Evolutionary conservation across 768 basidiomycete genomes (phyloP).

Genomic region (Galerina sulciceps): DNA sequence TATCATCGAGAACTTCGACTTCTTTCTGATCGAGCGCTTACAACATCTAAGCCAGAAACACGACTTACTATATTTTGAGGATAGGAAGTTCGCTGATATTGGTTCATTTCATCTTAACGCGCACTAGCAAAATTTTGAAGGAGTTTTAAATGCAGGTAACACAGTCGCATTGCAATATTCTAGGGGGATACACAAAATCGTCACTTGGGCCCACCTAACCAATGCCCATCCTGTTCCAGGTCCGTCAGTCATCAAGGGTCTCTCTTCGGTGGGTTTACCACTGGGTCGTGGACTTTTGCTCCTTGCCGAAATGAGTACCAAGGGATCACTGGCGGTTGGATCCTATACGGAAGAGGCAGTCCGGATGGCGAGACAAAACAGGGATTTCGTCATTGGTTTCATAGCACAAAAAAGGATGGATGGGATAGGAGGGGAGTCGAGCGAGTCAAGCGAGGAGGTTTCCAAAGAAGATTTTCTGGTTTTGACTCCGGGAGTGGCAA

Average conservation of each 20-base stretch:
- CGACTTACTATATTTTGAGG: conserved; percentile 97
- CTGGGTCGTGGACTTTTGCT: conserved; percentile 86
- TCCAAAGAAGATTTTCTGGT: conserved; percentile 83
- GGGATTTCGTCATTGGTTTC: conserved; percentile 94
- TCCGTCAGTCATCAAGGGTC: conserved; percentile 91
- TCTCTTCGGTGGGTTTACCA: conserved; percentile 84
- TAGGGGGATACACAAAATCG: conserved; percentile 89
- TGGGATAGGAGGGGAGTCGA: conserved; percentile 47
- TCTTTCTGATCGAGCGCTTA: conserved; percentile 68
- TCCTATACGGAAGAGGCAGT: conserved; percentile 85
- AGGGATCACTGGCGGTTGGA: conserved; percentile 83
- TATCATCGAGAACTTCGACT: conserved; percentile 90
- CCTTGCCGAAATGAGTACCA: conserved; percentile 95
- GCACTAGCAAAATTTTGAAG: conserved; percentile 1
- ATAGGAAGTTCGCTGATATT: conserved; percentile 98
- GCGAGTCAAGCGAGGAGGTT: conserved; percentile 30
- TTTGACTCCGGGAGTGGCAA: conserved; percentile 90
- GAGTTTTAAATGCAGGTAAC: conserved; percentile 66
- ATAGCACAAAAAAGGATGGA: conserved; percentile 91
- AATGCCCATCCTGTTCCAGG: conserved; percentile 97
- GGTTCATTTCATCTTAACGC: conserved; percentile 54
- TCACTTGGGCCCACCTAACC: conserved; percentile 95
- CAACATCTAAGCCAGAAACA: conserved; percentile 75
- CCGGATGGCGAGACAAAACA: conserved; percentile 81
- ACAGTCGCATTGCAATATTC: conserved; percentile 96